phyloP scores from a whole-genome alignment of 177 flowering plant species.

The Vitis hybrid region DNA sequence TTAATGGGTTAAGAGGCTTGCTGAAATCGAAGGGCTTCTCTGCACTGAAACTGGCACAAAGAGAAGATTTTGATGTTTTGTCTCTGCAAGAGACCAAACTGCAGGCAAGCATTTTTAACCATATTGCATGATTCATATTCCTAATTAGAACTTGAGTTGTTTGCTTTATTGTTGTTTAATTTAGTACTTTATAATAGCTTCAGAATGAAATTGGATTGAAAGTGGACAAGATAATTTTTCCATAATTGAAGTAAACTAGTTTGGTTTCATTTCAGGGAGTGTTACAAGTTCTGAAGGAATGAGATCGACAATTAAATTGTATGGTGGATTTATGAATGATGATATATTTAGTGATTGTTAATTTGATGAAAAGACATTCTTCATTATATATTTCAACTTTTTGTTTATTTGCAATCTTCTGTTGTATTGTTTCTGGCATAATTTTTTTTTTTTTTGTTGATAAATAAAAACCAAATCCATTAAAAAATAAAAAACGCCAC shows the following conservation, averaged over 20 bases:
- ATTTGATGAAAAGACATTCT: too few relatives aligned
- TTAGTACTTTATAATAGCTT: not conserved
- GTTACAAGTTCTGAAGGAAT: not conserved
- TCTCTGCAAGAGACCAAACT: conserved; percentile 98
- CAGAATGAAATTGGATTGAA: not conserved
- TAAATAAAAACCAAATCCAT: too few relatives aligned
- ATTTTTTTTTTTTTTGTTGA: too few relatives aligned
- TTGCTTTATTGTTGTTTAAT: not conserved
- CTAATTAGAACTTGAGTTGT: not conserved
- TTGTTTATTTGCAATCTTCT: too few relatives aligned
- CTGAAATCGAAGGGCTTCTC: conserved; percentile 68
- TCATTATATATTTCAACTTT: too few relatives aligned
- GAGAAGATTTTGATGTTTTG: conserved; percentile 87
- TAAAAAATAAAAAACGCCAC: too few relatives aligned
- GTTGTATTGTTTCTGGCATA: too few relatives aligned
- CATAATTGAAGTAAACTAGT: not conserved
- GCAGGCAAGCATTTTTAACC: conserved; percentile 52
- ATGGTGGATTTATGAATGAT: too few relatives aligned
- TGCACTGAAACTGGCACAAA: conserved; percentile 67
- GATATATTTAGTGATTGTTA: too few relatives aligned
- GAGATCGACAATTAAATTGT: too few relatives aligned
- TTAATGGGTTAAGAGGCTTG: conserved; percentile 89
- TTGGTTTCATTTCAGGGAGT: not conserved
- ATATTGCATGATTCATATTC: not conserved
- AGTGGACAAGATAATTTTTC: not conserved